Evolutionary conservation across 345 rosid genomes (phyloP).

Genomic region (Salix koriyanagi): DNA sequence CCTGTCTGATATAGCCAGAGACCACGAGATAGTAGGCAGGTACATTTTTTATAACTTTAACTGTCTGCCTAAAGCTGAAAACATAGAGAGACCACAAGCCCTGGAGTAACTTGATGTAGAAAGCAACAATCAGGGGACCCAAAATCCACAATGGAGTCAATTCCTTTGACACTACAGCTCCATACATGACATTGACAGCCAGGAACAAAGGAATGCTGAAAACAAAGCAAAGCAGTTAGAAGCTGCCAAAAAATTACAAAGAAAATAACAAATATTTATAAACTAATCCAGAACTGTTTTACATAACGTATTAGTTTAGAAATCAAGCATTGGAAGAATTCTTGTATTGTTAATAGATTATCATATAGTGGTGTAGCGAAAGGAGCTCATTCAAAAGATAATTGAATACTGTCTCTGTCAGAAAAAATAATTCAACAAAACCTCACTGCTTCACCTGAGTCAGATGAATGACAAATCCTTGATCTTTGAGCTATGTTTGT

Average conservation of each 20-base stretch:
- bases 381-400: not conserved
- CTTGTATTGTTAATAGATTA: not conserved
- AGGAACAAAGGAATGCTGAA: constrained; percentile 70
- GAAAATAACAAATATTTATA: not conserved
- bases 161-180: constrained; percentile 75
- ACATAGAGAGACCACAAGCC: constrained; percentile 63
- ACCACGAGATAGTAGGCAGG: constrained; percentile 56
- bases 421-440: not conserved
- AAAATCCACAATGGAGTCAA: constrained; percentile 72
- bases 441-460: not conserved
- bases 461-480: not conserved
- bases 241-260: constrained; percentile 1
- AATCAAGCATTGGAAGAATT: not conserved
- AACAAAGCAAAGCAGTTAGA: constrained; percentile 13
- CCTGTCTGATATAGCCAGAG: constrained; percentile 45
- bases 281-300: not conserved
- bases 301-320: not conserved
- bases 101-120: constrained; percentile 64
- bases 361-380: not conserved
- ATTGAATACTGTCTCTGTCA: not conserved
- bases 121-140: constrained; percentile 67
- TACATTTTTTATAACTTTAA: constrained; percentile 42
- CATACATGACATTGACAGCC: constrained; percentile 56
- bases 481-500: not conserved
- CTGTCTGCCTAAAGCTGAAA: constrained; percentile 66